phyloP scores from a whole-genome alignment of 2,329 filamentous ascomycete species.

The Xylariaceae sp. region DNA sequence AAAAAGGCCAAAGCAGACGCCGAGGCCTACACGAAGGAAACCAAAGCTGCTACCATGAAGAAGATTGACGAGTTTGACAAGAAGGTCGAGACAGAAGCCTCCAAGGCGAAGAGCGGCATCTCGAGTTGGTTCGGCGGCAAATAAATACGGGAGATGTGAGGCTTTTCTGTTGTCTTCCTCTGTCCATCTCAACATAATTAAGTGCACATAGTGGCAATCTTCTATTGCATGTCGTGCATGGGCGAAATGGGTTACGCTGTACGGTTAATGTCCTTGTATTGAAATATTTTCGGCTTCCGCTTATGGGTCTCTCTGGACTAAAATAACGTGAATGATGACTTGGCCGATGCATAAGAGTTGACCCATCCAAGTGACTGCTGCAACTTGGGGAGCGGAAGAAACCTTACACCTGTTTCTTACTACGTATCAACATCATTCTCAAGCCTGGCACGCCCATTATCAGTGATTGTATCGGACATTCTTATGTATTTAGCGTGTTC shows the following conservation, averaged over 20 bases:
- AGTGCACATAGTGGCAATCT: neutral
- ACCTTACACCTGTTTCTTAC: too few relatives aligned
- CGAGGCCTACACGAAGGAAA: constrained; percentile 66
- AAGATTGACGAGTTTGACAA: constrained; percentile 85
- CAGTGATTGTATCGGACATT: neutral
- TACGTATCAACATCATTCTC: neutral
- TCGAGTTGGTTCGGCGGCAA: constrained; percentile 84
- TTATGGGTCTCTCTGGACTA: neutral
- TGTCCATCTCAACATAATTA: neutral
- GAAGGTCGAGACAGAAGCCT: constrained; percentile 77
- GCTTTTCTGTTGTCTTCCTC: neutral
- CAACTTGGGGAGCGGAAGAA: too few relatives aligned
- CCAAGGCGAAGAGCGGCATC: constrained; percentile 83
- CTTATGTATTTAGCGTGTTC: neutral
- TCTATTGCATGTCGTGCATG: constrained; percentile 3
- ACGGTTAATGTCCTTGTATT: constrained; percentile 29
- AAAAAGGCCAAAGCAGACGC: constrained; percentile 66
- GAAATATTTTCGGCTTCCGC: neutral
- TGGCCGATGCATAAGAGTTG: too few relatives aligned
- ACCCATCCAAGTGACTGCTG: too few relatives aligned
- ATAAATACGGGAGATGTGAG: constrained; percentile 43
- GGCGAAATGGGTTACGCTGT: constrained; percentile 22
- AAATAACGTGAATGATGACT: neutral
- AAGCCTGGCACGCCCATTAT: too few relatives aligned
- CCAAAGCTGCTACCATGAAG: constrained; percentile 68